Percentiles rank a stretch among this genome's conserved stretches.
phyloP scores from a whole-genome alignment of 2,329 filamentous ascomycete genomes.

The Pyrenochaeta sp. region DNA sequence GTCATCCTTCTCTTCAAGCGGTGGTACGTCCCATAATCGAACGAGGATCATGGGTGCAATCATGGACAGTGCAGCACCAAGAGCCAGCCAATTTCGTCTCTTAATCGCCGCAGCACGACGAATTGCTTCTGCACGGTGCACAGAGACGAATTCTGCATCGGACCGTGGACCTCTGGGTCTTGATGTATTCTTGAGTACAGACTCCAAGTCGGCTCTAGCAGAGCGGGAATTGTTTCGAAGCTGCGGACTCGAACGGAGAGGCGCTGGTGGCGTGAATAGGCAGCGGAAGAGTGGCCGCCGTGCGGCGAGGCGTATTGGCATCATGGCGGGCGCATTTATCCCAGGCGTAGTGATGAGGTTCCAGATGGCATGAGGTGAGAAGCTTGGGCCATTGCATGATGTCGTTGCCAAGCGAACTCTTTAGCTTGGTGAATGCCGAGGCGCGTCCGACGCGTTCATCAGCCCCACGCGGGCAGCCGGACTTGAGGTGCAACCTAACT shows the following conservation, averaged over 20 bases:
- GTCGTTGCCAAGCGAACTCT: constrained; percentile 22
- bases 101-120: constrained; percentile 37
- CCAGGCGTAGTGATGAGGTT: background rate
- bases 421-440: constrained; percentile 13
- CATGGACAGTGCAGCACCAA: constrained; percentile 48
- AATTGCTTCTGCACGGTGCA: constrained; percentile 44
- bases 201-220: constrained; percentile 21
- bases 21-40: constrained; percentile 41
- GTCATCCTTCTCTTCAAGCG: constrained; percentile 20
- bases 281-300: constrained; percentile 42
- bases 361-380: constrained; percentile 10
- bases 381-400: constrained; percentile 27
- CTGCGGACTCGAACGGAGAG: constrained; percentile 20
- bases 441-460: constrained; percentile 26
- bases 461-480: constrained; percentile 17
- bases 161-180: constrained; percentile 16
- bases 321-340: constrained; percentile 37
- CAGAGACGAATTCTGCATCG: constrained; percentile 41
- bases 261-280: constrained; percentile 28
- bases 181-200: constrained; percentile 16
- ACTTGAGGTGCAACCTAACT: background rate
- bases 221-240: constrained; percentile 28
- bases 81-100: constrained; percentile 43
- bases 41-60: constrained; percentile 48
- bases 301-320: constrained; percentile 36